These are phyloP conservation scores for Linnemannia elongata DNA, from an alignment of 192 early-diverging fungal species.

Conservation along the genomic window DNA sequence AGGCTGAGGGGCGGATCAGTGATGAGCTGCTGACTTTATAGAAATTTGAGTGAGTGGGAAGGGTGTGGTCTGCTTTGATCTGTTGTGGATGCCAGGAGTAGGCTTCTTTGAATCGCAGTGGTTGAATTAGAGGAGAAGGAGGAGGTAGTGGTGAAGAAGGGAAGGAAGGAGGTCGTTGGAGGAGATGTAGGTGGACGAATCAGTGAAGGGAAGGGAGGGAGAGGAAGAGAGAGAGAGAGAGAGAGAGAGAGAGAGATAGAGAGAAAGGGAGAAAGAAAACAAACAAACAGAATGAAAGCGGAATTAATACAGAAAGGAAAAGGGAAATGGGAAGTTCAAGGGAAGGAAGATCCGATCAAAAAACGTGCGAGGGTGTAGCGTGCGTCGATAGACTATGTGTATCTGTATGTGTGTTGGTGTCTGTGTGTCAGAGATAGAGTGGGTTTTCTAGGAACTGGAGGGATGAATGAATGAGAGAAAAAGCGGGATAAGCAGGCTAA, in stretches of 20 bases:
- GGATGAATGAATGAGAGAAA: background rate
- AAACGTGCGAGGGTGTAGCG: constrained; percentile 2
- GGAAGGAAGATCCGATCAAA: background rate
- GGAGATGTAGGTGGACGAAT: constrained; percentile 10
- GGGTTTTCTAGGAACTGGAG: background rate
- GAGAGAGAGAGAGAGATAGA: background rate
- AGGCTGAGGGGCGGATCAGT: background rate
- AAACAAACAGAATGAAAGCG: background rate
- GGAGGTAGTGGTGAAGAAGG: background rate
- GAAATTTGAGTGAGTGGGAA: background rate
- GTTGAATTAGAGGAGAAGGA: background rate
- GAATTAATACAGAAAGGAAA: background rate
- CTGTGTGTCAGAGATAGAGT: background rate
- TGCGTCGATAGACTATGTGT: background rate
- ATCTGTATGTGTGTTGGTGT: background rate
- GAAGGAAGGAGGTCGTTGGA: background rate
- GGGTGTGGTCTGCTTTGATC: no score
- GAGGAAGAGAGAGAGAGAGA: background rate
- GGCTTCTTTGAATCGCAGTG: background rate
- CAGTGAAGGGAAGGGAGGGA: background rate
- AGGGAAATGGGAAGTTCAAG: background rate
- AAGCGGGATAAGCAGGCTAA: background rate
- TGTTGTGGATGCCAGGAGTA: background rate
- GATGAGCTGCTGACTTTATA: background rate
- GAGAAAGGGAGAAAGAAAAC: background rate